Evolutionary conservation across 2,329 filamentous ascomycete species (phyloP).

Genomic region (Fonsecaea pedrosoi): DNA sequence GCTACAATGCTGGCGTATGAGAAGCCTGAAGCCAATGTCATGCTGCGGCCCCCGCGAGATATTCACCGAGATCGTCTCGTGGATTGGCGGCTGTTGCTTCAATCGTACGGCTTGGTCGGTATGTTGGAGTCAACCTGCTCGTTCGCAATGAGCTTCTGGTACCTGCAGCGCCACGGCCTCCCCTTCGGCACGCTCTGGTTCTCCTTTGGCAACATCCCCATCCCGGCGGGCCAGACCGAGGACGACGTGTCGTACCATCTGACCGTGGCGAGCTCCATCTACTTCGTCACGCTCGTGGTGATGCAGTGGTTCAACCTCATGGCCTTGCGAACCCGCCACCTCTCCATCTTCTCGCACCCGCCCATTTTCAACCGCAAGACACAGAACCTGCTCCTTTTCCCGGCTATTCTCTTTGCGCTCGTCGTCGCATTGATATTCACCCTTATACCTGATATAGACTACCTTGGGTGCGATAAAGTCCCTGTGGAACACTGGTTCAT

Average conservation of each 20-base stretch:
- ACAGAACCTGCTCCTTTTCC: constrained; percentile 72
- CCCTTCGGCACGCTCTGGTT: constrained; percentile 72
- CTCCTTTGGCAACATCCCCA: constrained; percentile 62
- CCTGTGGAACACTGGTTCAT: constrained; percentile 79
- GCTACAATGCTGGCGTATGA: constrained; percentile 78
- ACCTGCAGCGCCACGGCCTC: constrained; percentile 66
- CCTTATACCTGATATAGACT: constrained; percentile 71
- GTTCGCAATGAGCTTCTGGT: constrained; percentile 72
- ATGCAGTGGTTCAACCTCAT: constrained; percentile 79
- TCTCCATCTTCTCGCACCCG: constrained; percentile 75
- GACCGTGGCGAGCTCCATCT: constrained; percentile 73
- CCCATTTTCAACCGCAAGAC: constrained; percentile 70
- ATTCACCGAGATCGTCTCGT: constrained; percentile 74
- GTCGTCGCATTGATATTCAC: constrained; percentile 70
- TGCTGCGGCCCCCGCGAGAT: constrained; percentile 71
- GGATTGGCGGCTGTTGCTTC: constrained; percentile 73
- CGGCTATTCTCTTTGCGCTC: constrained; percentile 72
- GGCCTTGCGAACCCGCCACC: constrained; percentile 68
- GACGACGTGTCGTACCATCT: constrained; percentile 63
- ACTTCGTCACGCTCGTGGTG: constrained; percentile 80
- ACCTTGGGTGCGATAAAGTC: constrained; percentile 67
- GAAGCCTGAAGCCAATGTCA: constrained; percentile 75
- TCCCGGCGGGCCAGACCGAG: constrained; percentile 46
- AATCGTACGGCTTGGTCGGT: constrained; percentile 75
- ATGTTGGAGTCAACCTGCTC: constrained; percentile 66